phyloP scores from a whole-genome alignment of 106 monocot species.

The Hemerocallis citrina region DNA sequence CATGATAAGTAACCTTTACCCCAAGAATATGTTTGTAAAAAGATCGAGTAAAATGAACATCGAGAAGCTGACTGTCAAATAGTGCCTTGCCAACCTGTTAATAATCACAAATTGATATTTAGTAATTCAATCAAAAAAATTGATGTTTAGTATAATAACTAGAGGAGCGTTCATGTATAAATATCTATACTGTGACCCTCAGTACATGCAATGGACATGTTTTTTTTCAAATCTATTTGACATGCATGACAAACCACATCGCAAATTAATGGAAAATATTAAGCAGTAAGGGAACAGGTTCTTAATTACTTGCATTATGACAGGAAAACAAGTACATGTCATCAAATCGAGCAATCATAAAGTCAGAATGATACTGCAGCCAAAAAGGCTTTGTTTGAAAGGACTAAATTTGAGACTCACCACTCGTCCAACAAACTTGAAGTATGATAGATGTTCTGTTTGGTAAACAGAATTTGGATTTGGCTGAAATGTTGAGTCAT shows the following conservation, averaged over 20 bases:
- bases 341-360: too few species aligned
- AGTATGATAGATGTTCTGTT: conserved; percentile 95
- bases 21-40: conserved; percentile 99
- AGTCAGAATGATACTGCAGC: not conserved
- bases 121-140: not conserved
- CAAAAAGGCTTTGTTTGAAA: not conserved
- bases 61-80: conserved; percentile 92
- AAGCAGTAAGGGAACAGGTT: too few species aligned
- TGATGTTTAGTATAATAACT: too few species aligned
- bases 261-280: too few species aligned
- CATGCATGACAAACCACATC: too few species aligned
- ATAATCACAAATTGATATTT: not conserved
- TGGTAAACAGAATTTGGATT: conserved; percentile 98
- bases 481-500: conserved; percentile 93
- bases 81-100: conserved; percentile 90
- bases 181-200: too few species aligned
- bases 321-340: too few species aligned
- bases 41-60: conserved; percentile 98
- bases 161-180: too few species aligned
- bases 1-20: conserved; percentile 94
- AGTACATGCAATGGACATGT: too few species aligned
- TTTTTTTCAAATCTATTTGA: too few species aligned
- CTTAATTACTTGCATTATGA: too few species aligned
- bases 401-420: conserved; percentile 30
- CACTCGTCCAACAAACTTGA: conserved; percentile 99